Percentiles rank a stretch among this genome's conserved stretches.
Conservation (phyloP, 2,329 filamentous ascomycete genomes). For the Paraphoma sp. region DNA sequence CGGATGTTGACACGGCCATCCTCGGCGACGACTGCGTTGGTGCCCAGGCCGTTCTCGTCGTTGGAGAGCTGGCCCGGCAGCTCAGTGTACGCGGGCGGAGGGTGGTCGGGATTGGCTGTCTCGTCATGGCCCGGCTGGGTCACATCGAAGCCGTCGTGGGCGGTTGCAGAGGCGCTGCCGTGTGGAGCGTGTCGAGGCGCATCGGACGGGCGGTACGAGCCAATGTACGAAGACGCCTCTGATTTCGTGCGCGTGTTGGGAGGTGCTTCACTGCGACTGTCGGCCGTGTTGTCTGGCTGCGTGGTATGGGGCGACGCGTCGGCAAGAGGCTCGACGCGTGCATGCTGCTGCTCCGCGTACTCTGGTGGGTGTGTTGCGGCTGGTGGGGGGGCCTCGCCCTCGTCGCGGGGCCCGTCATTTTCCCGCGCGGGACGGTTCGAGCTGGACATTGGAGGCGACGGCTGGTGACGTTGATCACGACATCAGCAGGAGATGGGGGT, state of each 20-base stretch:
- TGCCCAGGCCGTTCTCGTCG: constrained; percentile 48
- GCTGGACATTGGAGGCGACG: constrained; percentile 23
- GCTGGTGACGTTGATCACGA: constrained; percentile 5
- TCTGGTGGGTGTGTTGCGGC: constrained; percentile 15
- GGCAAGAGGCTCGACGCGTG: constrained; percentile 15
- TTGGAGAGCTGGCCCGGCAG: constrained; percentile 47
- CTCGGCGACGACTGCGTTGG: constrained; percentile 52
- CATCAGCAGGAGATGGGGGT: neutral
- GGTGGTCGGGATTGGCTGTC: constrained; percentile 20
- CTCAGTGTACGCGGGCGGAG: constrained; percentile 52
- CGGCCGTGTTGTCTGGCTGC: constrained; percentile 6
- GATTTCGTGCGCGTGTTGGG: constrained; percentile 19
- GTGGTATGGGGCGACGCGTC: neutral
- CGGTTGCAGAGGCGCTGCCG: constrained; percentile 2
- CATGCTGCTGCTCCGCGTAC: constrained; percentile 9
- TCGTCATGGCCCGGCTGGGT: constrained; percentile 21
- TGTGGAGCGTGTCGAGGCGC: neutral
- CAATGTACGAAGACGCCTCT: constrained; percentile 34
- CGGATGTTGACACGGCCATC: constrained; percentile 52
- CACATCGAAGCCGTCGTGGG: constrained; percentile 12
- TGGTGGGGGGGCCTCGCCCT: neutral
- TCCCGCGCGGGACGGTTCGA: constrained; percentile 21
- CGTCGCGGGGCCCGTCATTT: constrained; percentile 20
- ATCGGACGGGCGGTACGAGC: constrained; percentile 35
- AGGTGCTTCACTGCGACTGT: constrained; percentile 1